These are phyloP conservation scores for Candida orba DNA, from an alignment of 805 yeast genomes.

Conservation along the genomic window DNA sequence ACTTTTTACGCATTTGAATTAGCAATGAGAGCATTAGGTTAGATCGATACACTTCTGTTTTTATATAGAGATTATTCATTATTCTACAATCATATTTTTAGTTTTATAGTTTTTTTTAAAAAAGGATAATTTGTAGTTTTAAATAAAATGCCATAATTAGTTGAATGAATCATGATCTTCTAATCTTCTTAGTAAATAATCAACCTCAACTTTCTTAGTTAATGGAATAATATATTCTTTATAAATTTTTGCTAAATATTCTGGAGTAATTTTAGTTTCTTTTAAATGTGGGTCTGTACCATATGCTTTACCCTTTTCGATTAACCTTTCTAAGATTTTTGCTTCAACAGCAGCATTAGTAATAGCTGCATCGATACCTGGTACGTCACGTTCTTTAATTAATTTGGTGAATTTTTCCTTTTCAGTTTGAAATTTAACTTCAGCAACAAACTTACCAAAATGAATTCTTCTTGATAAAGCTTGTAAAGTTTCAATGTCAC, in stretches of 20 bases:
- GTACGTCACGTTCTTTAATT: slow-evolving; percentile 57
- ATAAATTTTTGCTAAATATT: slow-evolving; percentile 74
- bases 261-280: slow-evolving; percentile 68
- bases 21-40: slow-evolving; percentile 53
- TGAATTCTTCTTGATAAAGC: slow-evolving; percentile 88
- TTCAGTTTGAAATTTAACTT: slow-evolving; percentile 76
- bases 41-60: neutral
- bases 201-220: slow-evolving; percentile 93
- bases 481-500: slow-evolving; percentile 84
- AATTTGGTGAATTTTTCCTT: slow-evolving; percentile 53
- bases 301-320: slow-evolving; percentile 76
- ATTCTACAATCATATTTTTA: too few species aligned
- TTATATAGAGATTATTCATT: neutral
- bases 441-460: slow-evolving; percentile 97
- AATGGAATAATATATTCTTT: slow-evolving; percentile 86
- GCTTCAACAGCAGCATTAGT: slow-evolving; percentile 86
- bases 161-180: slow-evolving; percentile 40
- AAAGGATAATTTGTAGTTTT: too few species aligned
- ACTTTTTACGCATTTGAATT: slow-evolving; percentile 91
- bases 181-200: slow-evolving; percentile 76
- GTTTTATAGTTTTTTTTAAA: too few species aligned
- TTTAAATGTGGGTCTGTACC: slow-evolving; percentile 82
- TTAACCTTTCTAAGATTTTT: slow-evolving; percentile 69
- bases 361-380: slow-evolving; percentile 72
- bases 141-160: too few species aligned